Conservation (phyloP, 768 basidiomycete genomes). For the Clavulina sp. region DNA sequence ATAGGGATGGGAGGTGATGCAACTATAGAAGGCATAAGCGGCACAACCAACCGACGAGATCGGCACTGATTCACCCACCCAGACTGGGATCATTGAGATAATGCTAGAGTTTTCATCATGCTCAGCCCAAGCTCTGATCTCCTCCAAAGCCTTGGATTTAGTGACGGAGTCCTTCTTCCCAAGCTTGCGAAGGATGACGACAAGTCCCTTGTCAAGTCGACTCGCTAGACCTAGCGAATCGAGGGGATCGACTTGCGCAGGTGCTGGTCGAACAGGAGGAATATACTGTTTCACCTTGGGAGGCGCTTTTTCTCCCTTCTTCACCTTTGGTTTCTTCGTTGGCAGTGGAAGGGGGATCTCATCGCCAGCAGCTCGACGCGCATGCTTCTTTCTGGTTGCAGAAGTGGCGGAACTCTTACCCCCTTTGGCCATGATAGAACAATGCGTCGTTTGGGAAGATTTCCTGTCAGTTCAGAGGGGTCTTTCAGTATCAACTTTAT, state of each 20-base stretch:
- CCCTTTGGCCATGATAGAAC: neutral
- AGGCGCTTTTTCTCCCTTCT: slow-evolving; percentile 29
- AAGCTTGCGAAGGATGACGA: slow-evolving; percentile 63
- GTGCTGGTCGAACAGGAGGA: slow-evolving; percentile 58
- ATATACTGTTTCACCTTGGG: slow-evolving; percentile 75
- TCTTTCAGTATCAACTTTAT: too few species aligned
- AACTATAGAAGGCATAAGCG: slow-evolving; percentile 28
- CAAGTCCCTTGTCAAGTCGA: slow-evolving; percentile 58
- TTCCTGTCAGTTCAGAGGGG: too few species aligned
- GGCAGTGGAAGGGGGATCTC: slow-evolving; percentile 16
- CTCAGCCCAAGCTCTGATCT: slow-evolving; percentile 36
- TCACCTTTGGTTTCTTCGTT: slow-evolving; percentile 32
- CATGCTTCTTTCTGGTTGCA: slow-evolving; percentile 86
- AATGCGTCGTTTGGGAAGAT: too few species aligned
- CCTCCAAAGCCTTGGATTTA: slow-evolving; percentile 69
- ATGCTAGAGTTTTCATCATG: slow-evolving; percentile 27
- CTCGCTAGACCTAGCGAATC: slow-evolving; percentile 67
- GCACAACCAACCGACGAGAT: neutral
- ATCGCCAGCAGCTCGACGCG: slow-evolving; percentile 43
- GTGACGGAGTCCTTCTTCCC: slow-evolving; percentile 85
- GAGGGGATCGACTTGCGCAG: slow-evolving; percentile 65
- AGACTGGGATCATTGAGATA: slow-evolving; percentile 62
- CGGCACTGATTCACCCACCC: slow-evolving; percentile 48
- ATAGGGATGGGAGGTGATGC: slow-evolving; percentile 69
- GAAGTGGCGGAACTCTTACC: slow-evolving; percentile 43